Evolutionary conservation across 2,329 filamentous ascomycete genomes (phyloP), one percentile per base, ranked within the genome.

Genomic region (Phyllosticta capitalensis): DNA sequence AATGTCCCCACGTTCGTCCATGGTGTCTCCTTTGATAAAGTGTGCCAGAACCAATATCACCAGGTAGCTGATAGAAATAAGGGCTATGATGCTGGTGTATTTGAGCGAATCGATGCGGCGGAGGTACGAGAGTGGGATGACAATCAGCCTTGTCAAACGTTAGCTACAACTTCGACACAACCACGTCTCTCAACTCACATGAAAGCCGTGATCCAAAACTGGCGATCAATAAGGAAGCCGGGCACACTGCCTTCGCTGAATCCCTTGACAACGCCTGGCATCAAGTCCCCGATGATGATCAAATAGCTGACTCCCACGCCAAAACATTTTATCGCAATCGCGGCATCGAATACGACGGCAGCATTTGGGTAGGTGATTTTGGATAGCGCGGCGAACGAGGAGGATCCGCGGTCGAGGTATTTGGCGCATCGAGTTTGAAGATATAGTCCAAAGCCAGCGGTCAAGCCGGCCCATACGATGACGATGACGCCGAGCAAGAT

Each of bases 131-230:
- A 99, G 79, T 4, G 94, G 94, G 64, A 99, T 97, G 65, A 99
- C 89, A 63, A 95, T 82, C 63, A 96, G 82, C 86, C 85, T 88
- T 66, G 21, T 9, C 21, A 26, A 55, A 45, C 54, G 63, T 69
- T 62, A 69, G 67, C 51, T 57, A 17, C 21, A 21, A 9, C 26
- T 9, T 45, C 5, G 12, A 20, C 21, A 7, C 49, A 14, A 49
- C n/a, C 22, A 49, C 12, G 17, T 1, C 20, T 19, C 63, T 50
- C 63, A 28, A 69, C 80, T 66, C 72, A 88, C 91, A 99, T 96
- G 71, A 99, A 99, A 1, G 86, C 92, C 1, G 94, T 97, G 63
- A 99, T 89, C 94, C 94, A 99, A 72, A 99, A 99, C 71, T 94
- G 88, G 55, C 94, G 84, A 70, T 97, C 91, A 51, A 92, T 81